These are phyloP conservation scores for Boletus sensibilis DNA, from an alignment of 768 basidiomycete genomes.

Conservation along the genomic window DNA sequence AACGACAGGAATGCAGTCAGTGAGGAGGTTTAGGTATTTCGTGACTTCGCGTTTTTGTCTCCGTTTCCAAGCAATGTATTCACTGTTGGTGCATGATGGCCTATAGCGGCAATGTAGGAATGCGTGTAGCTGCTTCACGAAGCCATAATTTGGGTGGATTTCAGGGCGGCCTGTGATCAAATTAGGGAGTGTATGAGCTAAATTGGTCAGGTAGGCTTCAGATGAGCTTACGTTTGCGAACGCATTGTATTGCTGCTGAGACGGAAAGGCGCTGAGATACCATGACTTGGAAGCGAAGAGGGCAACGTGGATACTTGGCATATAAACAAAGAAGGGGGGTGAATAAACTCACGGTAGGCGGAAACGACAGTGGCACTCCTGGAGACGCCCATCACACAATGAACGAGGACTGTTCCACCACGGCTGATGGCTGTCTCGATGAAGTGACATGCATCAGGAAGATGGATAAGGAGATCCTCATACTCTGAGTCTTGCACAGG, in stretches of 20 bases:
- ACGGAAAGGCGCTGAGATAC: slow-evolving; percentile 42
- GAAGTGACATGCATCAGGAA: slow-evolving; percentile 58
- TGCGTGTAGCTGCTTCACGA: slow-evolving; percentile 56
- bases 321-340: background rate
- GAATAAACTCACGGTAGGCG: slow-evolving; percentile 47
- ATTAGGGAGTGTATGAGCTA: slow-evolving; percentile 11
- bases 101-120: slow-evolving; percentile 53
- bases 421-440: slow-evolving; percentile 54
- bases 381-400: slow-evolving; percentile 73
- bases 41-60: slow-evolving; percentile 52
- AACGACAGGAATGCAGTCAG: slow-evolving; percentile 52
- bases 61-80: slow-evolving; percentile 60
- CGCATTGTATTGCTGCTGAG: slow-evolving; percentile 45
- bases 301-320: background rate
- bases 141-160: slow-evolving; percentile 45
- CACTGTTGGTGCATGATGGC: slow-evolving; percentile 40
- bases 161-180: slow-evolving; percentile 35
- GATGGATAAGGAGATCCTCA: slow-evolving; percentile 61
- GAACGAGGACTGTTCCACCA: slow-evolving; percentile 63
- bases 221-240: slow-evolving; percentile 46
- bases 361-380: slow-evolving; percentile 62
- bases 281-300: slow-evolving; percentile 44
- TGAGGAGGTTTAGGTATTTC: slow-evolving; percentile 48
- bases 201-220: background rate
- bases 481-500: slow-evolving; percentile 47